Evolutionary conservation across 306 rosid species (phyloP), one percentile per base, ranked within the genome.

Genomic region (Begonia masoniana): DNA sequence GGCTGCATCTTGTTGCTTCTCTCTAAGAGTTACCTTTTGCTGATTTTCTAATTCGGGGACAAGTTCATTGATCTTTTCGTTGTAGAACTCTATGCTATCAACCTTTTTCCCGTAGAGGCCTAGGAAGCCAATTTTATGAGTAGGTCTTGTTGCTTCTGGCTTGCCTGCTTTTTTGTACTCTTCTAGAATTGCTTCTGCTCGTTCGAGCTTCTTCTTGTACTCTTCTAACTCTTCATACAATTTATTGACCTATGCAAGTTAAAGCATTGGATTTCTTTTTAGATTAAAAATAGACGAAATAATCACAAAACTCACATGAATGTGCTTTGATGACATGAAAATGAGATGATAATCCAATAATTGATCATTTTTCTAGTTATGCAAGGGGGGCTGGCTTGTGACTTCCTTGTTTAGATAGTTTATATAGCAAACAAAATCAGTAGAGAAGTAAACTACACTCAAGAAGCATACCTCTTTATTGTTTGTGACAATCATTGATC

Each of bases 1-100:
- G 62, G 96, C 99, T 26, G 95, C 85, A 65, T 61, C 43, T 71
- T 66, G 76, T 72, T 92, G 96, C 77, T 86, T 92, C 59, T 86
- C 96, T 64, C 81, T 78, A 41, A 86, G 86, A 51, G 96, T 92
- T 51, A 14, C 56, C 68, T 92, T 92, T 54, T 77, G 96, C 67
- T 92, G 95, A 14, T 84, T 21, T 72, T 92, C 96, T 74, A 79
- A 64, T 73, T 79, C 81, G 36, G 74, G 68, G 43, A 64, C 53
- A 15, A 71, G 46, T 57, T 79, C 95, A n/a, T 64, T 66, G 55
- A 83, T 72, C 76, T 92, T 81, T 63, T 68, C 73, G 17, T 52
- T 70, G 74, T 65, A 83, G 76, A 67, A 81, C 12, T 76, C 76
- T 61, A 92, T 75, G 73, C 80, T 86, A 56, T 86, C 96, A 56